A percentile compares a stretch with the other conserved stretches of the same genome.
These are phyloP conservation scores for Gossypium aridum DNA, from an alignment of 441 rosid species.

Conservation along the genomic window DNA sequence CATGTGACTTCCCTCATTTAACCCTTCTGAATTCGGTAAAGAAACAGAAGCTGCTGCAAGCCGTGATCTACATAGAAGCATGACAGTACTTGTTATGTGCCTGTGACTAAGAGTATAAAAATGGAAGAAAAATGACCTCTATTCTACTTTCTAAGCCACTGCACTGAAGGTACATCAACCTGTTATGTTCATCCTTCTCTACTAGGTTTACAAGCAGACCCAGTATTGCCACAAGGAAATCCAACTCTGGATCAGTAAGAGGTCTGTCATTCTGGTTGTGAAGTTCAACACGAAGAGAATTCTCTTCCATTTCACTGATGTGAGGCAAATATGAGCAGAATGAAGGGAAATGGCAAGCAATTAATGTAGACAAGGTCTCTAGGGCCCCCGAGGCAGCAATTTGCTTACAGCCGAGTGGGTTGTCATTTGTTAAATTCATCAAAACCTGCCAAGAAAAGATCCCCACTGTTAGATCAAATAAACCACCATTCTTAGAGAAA, in stretches of 20 bases:
- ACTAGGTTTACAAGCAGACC: constrained; percentile 93
- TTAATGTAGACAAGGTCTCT: constrained; percentile 69
- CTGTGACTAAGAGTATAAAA: background rate
- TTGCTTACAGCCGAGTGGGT: constrained; percentile 77
- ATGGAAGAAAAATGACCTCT: background rate
- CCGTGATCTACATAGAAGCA: constrained; percentile 52
- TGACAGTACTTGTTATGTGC: background rate
- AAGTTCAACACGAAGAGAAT: constrained; percentile 20
- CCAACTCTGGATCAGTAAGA: constrained; percentile 81
- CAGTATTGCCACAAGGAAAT: constrained; percentile 88
- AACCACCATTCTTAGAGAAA: background rate
- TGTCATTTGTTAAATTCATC: constrained; percentile 93
- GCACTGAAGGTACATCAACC: constrained; percentile 32
- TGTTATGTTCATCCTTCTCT: constrained; percentile 86
- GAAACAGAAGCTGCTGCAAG: constrained; percentile 68
- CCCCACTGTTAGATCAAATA: background rate
- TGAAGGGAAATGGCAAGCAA: constrained; percentile 73
- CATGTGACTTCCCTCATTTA: constrained; percentile 35
- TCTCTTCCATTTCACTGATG: constrained; percentile 28
- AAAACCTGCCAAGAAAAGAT: constrained; percentile 55
- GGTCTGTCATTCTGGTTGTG: constrained; percentile 35
- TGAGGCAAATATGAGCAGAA: constrained; percentile 43
- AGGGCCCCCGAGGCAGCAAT: constrained; percentile 78
- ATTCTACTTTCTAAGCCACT: background rate
- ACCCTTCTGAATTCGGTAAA: constrained; percentile 42